Conservation (phyloP, 805 yeast genomes). For the Yarrowia phangngaensis region DNA sequence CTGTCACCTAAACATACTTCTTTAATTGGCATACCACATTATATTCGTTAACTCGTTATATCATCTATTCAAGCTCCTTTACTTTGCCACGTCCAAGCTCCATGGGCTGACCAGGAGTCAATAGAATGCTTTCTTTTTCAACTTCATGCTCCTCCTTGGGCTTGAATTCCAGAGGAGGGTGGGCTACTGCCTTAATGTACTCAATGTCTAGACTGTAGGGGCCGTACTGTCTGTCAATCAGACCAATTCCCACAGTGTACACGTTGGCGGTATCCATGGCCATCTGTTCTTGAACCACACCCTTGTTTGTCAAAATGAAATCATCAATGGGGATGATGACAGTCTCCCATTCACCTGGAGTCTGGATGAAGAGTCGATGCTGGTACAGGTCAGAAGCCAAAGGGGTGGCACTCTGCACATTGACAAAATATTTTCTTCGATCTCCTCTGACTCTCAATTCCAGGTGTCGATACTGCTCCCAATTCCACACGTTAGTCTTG, state of each 20-base stretch:
- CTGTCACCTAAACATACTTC: neutral
- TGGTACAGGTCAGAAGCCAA: slow-evolving; percentile 75
- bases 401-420: slow-evolving; percentile 77
- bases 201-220: slow-evolving; percentile 67
- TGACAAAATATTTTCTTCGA: slow-evolving; percentile 68
- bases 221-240: slow-evolving; percentile 73
- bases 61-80: slow-evolving; percentile 9
- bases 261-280: slow-evolving; percentile 60
- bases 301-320: slow-evolving; percentile 80
- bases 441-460: slow-evolving; percentile 71
- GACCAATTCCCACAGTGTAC: slow-evolving; percentile 72
- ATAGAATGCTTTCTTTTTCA: neutral
- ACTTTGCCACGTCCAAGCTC: slow-evolving; percentile 16
- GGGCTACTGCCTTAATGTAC: slow-evolving; percentile 58
- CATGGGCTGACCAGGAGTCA: slow-evolving; percentile 20
- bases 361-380: slow-evolving; percentile 68
- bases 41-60: neutral
- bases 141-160: slow-evolving; percentile 7
- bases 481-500: slow-evolving; percentile 59
- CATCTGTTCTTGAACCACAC: slow-evolving; percentile 57
- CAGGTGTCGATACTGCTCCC: slow-evolving; percentile 58
- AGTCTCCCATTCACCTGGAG: slow-evolving; percentile 78
- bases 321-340: slow-evolving; percentile 72
- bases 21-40: neutral
- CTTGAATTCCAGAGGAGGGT: slow-evolving; percentile 21